A percentile compares a stretch with the other conserved stretches of the same genome.
phyloP scores from a whole-genome alignment of 345 rosid genomes.

The Gossypium anomalum region DNA sequence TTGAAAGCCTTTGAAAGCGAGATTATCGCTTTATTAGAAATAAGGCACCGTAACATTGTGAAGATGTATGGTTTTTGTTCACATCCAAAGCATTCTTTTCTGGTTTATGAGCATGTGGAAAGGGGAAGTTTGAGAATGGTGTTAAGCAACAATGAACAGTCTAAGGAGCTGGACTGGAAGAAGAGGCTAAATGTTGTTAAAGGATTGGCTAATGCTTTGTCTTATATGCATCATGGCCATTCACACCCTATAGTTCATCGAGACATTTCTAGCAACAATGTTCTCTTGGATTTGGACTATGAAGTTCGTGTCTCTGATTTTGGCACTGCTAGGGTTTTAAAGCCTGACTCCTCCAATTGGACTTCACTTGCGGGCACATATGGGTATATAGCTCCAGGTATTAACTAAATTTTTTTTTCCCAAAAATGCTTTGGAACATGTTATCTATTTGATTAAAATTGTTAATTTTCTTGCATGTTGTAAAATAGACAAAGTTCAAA shows the following conservation, averaged over 20 bases:
- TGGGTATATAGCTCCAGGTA: constrained; percentile 7
- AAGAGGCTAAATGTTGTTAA: constrained; percentile 1
- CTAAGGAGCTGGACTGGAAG: not conserved
- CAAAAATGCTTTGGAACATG: no score
- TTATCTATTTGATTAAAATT: no score
- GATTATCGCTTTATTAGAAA: no score
- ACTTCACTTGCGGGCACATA: not conserved
- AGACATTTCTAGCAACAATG: constrained; percentile 8
- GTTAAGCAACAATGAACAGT: not conserved
- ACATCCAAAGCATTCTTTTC: no score
- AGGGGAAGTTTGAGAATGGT: constrained; percentile 11
- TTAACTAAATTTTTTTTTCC: not conserved
- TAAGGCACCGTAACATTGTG: no score
- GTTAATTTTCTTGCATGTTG: no score
- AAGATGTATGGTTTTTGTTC: no score
- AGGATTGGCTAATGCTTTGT: no score
- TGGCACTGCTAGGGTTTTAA: constrained; percentile 9
- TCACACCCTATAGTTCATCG: constrained; percentile 5
- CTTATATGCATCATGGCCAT: not conserved
- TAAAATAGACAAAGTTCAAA: not conserved
- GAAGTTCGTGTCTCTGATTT: constrained; percentile 8
- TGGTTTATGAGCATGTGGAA: not conserved
- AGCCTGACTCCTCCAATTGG: constrained; percentile 8
- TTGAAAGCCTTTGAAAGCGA: not conserved
- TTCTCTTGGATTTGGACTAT: not conserved